Conservation (phyloP, 331 rosid genomes). For the Pyracantha coccinea region DNA sequence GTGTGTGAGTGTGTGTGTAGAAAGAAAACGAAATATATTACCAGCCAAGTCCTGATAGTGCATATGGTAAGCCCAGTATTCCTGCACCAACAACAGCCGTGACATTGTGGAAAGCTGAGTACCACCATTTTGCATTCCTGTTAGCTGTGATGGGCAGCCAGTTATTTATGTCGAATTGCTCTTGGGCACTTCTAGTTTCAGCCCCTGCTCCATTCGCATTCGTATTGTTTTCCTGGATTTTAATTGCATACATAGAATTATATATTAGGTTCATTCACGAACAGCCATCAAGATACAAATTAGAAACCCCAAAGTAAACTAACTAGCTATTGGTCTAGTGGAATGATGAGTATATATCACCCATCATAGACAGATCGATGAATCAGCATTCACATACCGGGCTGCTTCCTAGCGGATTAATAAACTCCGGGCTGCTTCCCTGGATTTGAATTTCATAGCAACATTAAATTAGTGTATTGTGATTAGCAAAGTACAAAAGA, state of each 20-base stretch:
- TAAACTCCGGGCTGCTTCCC: not conserved
- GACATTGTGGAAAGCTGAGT: conserved; percentile 37
- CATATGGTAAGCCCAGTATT: conserved; percentile 27
- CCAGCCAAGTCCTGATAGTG: conserved; percentile 29
- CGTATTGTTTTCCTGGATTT: not conserved
- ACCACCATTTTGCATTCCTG: conserved; percentile 32
- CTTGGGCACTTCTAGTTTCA: not conserved
- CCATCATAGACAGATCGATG: too few species aligned
- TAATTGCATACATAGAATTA: not conserved
- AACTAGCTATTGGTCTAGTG: not conserved
- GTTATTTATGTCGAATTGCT: conserved; percentile 1
- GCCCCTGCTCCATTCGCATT: not conserved
- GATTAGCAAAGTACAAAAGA: not conserved
- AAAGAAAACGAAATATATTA: not conserved
- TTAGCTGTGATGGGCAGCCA: conserved; percentile 30
- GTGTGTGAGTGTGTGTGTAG: not conserved
- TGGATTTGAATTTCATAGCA: not conserved
- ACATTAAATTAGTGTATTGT: not conserved
- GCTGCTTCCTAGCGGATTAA: not conserved
- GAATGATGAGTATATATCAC: not conserved
- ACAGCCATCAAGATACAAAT: too few species aligned
- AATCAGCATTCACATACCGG: too few species aligned
- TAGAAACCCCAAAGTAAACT: too few species aligned
- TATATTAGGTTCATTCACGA: too few species aligned
- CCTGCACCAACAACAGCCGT: conserved; percentile 36